A percentile compares a stretch with the other conserved stretches of the same genome.
These are phyloP conservation scores for Alternaria sp. DNA, from an alignment of 2,329 filamentous ascomycete genomes.

Conservation along the genomic window DNA sequence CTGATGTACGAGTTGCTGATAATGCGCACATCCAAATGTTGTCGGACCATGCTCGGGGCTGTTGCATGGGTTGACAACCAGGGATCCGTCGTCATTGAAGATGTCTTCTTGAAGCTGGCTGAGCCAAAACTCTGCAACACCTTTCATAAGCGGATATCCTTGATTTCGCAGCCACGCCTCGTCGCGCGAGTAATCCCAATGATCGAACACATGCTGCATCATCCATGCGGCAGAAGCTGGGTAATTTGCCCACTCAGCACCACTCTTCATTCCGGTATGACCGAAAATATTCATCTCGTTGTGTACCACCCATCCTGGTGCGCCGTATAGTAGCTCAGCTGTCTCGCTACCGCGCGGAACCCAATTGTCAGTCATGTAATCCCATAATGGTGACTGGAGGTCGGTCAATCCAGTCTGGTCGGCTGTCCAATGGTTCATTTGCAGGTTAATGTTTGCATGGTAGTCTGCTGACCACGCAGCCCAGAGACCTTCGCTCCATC, in stretches of 20 bases:
- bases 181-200: slow-evolving; percentile 64
- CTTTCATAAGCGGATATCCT: slow-evolving; percentile 65
- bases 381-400: slow-evolving; percentile 59
- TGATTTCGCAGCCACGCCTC: slow-evolving; percentile 54
- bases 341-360: slow-evolving; percentile 63
- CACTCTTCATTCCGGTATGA: slow-evolving; percentile 61
- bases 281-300: slow-evolving; percentile 69
- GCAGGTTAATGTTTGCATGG: slow-evolving; percentile 67
- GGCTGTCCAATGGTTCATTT: slow-evolving; percentile 69
- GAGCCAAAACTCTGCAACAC: slow-evolving; percentile 65
- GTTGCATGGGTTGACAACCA: slow-evolving; percentile 67
- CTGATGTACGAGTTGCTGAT: slow-evolving; percentile 61
- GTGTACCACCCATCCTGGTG: slow-evolving; percentile 65
- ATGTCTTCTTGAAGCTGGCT: slow-evolving; percentile 62
- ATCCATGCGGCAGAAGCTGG: slow-evolving; percentile 65
- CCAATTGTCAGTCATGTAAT: slow-evolving; percentile 65
- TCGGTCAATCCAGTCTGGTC: slow-evolving; percentile 62
- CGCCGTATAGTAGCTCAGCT: slow-evolving; percentile 63
- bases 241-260: slow-evolving; percentile 56
- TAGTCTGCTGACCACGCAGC: slow-evolving; percentile 65
- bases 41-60: slow-evolving; percentile 64
- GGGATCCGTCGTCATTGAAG: slow-evolving; percentile 60
- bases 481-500: slow-evolving; percentile 60
- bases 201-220: slow-evolving; percentile 68
- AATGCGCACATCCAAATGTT: slow-evolving; percentile 64